Conservation (phyloP, 2,329 filamentous ascomycete genomes). For the Beauveria asiatica region DNA sequence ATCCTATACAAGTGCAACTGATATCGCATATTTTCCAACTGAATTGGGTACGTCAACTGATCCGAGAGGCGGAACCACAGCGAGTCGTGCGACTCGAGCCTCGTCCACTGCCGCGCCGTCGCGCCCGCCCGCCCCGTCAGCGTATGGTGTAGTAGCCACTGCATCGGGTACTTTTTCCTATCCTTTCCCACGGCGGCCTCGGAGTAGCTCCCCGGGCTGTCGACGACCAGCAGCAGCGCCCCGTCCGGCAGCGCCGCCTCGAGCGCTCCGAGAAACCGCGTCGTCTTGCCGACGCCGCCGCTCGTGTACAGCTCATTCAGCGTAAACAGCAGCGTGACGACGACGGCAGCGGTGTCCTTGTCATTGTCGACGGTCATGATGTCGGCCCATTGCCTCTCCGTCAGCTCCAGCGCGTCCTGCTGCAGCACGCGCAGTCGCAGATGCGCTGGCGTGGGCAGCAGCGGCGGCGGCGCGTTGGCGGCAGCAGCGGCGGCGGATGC, state of each 20-base stretch:
- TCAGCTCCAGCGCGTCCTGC: slow-evolving; percentile 40
- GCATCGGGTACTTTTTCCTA: slow-evolving; percentile 75
- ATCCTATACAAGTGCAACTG: slow-evolving; percentile 74
- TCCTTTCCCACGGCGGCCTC: slow-evolving; percentile 62
- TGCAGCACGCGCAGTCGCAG: slow-evolving; percentile 37
- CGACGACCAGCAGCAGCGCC: slow-evolving; percentile 72
- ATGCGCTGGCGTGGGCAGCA: slow-evolving; percentile 29
- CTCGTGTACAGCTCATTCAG: slow-evolving; percentile 88
- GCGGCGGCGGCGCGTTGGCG: slow-evolving; percentile 27
- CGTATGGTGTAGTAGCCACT: slow-evolving; percentile 81
- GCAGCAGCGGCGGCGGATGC: slow-evolving; percentile 34
- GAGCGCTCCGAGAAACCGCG: slow-evolving; percentile 63
- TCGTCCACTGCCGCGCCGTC: slow-evolving; percentile 54
- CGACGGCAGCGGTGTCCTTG: slow-evolving; percentile 21
- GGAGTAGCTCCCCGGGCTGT: slow-evolving; percentile 90
- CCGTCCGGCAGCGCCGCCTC: slow-evolving; percentile 49
- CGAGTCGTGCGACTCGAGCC: slow-evolving; percentile 66
- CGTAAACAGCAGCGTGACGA: slow-evolving; percentile 86
- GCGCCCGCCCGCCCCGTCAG: slow-evolving; percentile 42
- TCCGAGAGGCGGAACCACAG: slow-evolving; percentile 73
- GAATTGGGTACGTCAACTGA: slow-evolving; percentile 67
- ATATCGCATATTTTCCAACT: slow-evolving; percentile 89
- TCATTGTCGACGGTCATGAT: slow-evolving; percentile 15
- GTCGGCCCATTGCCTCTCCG: slow-evolving; percentile 22
- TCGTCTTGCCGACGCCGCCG: slow-evolving; percentile 64